A percentile compares a stretch with the other conserved stretches of the same genome.
phyloP scores from a whole-genome alignment of 1,284 basidiomycete genomes.

The Cystobasidiaceae sp. region DNA sequence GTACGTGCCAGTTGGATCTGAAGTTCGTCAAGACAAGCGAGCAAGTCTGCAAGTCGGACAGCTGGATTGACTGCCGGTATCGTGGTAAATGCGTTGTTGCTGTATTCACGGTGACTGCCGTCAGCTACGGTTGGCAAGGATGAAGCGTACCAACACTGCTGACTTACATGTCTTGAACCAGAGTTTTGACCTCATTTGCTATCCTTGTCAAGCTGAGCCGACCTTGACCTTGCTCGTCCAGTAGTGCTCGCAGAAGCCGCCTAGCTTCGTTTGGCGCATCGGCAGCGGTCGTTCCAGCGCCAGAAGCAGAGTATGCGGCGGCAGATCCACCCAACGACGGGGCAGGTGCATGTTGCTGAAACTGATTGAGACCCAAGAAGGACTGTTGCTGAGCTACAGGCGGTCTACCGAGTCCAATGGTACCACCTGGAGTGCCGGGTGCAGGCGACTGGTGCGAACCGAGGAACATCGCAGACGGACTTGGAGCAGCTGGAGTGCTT shows the following conservation, averaged over 20 bases:
- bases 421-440: too few species aligned
- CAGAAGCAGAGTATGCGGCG: not conserved
- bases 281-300: not conserved
- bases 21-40: constrained; percentile 14
- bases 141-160: not conserved
- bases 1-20: constrained; percentile 19
- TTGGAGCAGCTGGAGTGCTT: not conserved
- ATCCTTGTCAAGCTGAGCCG: constrained; percentile 26
- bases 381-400: too few species aligned
- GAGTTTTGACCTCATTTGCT: constrained; percentile 11
- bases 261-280: constrained; percentile 27
- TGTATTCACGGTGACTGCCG: not conserved
- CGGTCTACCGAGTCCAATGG: too few species aligned
- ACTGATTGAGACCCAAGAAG: too few species aligned
- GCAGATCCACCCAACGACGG: too few species aligned
- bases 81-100: constrained; percentile 16
- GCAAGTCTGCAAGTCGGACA: constrained; percentile 7
- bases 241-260: not conserved
- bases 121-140: not conserved
- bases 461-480: not conserved
- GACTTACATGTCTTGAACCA: constrained; percentile 16
- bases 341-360: too few species aligned
- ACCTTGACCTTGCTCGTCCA: constrained; percentile 21
- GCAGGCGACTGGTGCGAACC: not conserved
- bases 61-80: not conserved